Base-by-base conservation (phyloP, 1,139 yeast genomes). In the Casaregolazyma lundiana region DNA sequence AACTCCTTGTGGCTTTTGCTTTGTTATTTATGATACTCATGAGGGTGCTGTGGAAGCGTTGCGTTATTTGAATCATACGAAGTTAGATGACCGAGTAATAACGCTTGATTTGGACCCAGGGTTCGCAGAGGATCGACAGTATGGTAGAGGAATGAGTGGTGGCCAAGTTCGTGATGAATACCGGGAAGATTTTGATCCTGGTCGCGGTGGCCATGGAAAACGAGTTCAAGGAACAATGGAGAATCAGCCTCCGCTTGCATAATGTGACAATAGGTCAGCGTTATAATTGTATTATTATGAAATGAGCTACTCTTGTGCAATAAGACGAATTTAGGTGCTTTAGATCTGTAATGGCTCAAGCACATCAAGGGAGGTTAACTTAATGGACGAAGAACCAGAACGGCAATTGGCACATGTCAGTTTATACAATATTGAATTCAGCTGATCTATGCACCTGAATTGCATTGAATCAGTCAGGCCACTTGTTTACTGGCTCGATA, bases 1-100 rank as follows among this genome's bases (percentile, higher is more conserved):
- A 59, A 88, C 96, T 0, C 97, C 97, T 0, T 89, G 97, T 63
- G 97, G 97, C 26, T 92, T 92, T 66, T 89, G 97, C 62, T 90
- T 90, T 65, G 89, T 90, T 29, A 83, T 87, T 40, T 92, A 81
- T 63, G 75, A 75, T 47, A 66, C 72, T 9, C 81, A 81, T 47
- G 73, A 74, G 41, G 89, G 86, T 43, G 88, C 96, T 0, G 70
- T 88, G 39, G 80, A 84, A 54, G 86, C 96, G 5, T 78, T 90
- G 61, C 84, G 88, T 61, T 90, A 80, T 61, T 70, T 92, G 49
- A 81, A 85, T 53, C 82, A 81, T 43, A 88, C 96, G 0, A 82
- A 80, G 58, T 73, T 90, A 42, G 96, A 90, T 61, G 94, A 90
- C 44, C 80, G 87, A 51, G 72, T 73, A 22, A 75, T 90, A 55